Evolutionary conservation across 2,329 filamentous ascomycete species (phyloP).

Genomic region (Botrytis sinoallii): DNA sequence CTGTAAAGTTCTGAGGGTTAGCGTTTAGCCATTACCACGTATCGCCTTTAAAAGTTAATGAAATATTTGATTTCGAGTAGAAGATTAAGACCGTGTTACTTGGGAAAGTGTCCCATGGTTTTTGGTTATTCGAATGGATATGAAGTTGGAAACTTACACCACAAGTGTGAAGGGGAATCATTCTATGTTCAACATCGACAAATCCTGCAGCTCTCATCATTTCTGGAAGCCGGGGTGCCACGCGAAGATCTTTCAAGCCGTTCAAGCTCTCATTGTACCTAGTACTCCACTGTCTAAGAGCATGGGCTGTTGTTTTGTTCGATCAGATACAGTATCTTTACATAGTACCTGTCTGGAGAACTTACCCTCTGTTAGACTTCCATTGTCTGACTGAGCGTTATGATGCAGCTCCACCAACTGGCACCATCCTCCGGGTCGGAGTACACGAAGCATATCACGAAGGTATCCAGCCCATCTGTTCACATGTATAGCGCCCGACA

Average conservation of each 20-base stretch:
- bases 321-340: background rate
- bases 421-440: conserved; percentile 77
- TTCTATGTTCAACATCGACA: conserved; percentile 61
- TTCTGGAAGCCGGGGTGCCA: conserved; percentile 53
- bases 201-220: conserved; percentile 52
- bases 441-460: conserved; percentile 67
- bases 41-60: background rate
- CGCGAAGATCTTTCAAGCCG: conserved; percentile 63
- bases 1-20: conserved; percentile 3
- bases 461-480: conserved; percentile 73
- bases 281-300: conserved; percentile 65
- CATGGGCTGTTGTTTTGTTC: conserved; percentile 46
- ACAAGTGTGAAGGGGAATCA: conserved; percentile 67
- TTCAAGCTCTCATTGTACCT: conserved; percentile 61
- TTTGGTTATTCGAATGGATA: background rate
- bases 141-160: conserved; percentile 35
- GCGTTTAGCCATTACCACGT: background rate
- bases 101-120: background rate
- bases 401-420: conserved; percentile 88
- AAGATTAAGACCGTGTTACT: background rate
- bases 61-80: background rate
- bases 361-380: conserved; percentile 64
- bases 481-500: conserved; percentile 33
- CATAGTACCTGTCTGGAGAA: background rate
- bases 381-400: conserved; percentile 82